Evolutionary conservation across 2,329 filamentous ascomycete species (phyloP).

Genomic region (Colletotrichum tropicale): DNA sequence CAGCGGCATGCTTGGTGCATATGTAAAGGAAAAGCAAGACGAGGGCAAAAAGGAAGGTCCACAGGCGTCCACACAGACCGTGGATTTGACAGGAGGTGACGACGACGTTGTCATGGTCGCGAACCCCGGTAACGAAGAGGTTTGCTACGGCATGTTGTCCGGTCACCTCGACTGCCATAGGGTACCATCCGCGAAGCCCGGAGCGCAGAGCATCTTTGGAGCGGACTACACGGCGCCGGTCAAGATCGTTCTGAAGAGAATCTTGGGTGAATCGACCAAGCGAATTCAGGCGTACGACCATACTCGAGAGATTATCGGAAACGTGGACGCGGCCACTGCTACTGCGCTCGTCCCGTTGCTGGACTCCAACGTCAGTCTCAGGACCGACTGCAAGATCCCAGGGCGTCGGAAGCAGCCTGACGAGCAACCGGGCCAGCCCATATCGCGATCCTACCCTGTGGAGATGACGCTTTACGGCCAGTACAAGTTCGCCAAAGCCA

Average conservation of each 20-base stretch:
- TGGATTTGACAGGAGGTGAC: constrained; percentile 67
- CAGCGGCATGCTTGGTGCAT: constrained; percentile 66
- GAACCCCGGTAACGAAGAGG: constrained; percentile 69
- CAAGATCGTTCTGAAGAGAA: constrained; percentile 71
- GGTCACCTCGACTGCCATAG: constrained; percentile 68
- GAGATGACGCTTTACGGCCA: constrained; percentile 83
- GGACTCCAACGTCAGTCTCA: constrained; percentile 69
- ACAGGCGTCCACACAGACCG: constrained; percentile 42
- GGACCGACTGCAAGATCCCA: constrained; percentile 74
- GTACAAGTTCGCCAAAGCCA: constrained; percentile 63
- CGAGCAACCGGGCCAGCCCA: constrained; percentile 68
- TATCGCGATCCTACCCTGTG: constrained; percentile 66
- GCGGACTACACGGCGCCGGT: constrained; percentile 72
- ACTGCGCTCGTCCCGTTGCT: constrained; percentile 74
- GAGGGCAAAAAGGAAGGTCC: constrained; percentile 39
- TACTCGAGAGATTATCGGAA: constrained; percentile 73
- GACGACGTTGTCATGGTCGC: constrained; percentile 63
- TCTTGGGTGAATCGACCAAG: constrained; percentile 56
- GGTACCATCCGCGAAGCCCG: constrained; percentile 73
- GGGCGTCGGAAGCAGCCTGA: constrained; percentile 64
- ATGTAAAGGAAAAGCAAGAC: constrained; percentile 65
- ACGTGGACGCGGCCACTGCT: constrained; percentile 72
- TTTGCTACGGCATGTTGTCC: constrained; percentile 82
- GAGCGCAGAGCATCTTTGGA: constrained; percentile 61
- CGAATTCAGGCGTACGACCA: constrained; percentile 78